phyloP scores from a whole-genome alignment of 176 grass and related monocot species.

The Saccharum officinarum region DNA sequence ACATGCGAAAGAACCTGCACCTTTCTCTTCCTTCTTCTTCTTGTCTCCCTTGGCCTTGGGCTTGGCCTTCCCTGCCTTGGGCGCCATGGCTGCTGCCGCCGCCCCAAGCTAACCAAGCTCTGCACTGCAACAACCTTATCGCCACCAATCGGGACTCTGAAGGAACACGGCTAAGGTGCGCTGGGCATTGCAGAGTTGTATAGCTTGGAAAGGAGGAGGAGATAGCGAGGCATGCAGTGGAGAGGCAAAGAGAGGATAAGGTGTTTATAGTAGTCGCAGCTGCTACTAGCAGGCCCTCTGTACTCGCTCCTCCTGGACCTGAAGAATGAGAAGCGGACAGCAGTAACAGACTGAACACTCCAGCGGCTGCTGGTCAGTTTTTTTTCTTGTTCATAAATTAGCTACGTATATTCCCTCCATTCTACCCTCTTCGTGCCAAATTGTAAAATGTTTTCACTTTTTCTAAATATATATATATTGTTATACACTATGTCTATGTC shows the following conservation, averaged over 20 bases:
- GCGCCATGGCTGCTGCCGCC: conserved; percentile 60
- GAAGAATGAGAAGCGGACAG: conserved; percentile 27
- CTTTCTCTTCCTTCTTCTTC: conserved; percentile 99
- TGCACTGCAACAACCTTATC: not conserved
- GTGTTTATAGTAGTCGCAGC: conserved; percentile 32
- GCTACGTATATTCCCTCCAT: too few relatives aligned
- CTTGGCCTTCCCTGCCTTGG: conserved; percentile 89
- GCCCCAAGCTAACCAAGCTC: not conserved
- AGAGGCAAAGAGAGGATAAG: conserved; percentile 53
- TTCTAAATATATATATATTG: too few relatives aligned
- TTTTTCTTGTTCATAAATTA: not conserved
- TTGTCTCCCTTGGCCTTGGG: conserved; percentile 84
- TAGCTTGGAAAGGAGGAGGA: not conserved
- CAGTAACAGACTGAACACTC: not conserved
- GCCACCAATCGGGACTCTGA: not conserved
- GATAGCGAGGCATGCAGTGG: conserved; percentile 35
- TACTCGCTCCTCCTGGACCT: conserved; percentile 21
- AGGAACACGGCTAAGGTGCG: conserved; percentile 2
- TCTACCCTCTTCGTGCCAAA: too few relatives aligned
- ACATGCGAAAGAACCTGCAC: conserved; percentile 26
- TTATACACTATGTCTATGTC: too few relatives aligned
- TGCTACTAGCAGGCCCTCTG: not conserved
- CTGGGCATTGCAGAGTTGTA: conserved; percentile 36
- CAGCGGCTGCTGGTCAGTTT: too few relatives aligned
- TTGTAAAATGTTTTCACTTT: too few relatives aligned